Evolutionary conservation across 352 stramenopile species (phyloP).

Genomic region (Aphanomyces euteiches): DNA sequence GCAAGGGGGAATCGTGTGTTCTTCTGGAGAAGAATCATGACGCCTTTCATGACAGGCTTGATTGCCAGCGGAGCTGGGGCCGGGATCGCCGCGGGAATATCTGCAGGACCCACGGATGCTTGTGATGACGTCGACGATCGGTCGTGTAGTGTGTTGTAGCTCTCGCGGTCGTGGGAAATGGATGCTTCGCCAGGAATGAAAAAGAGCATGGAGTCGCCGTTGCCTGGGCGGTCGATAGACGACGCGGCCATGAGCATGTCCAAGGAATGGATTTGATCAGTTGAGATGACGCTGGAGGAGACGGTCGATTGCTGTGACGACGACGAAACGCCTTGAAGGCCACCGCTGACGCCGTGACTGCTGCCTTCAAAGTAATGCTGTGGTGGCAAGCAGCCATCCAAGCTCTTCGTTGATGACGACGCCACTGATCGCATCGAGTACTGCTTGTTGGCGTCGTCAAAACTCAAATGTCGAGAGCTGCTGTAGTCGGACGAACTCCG

Average conservation of each 20-base stretch:
- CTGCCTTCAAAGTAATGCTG: background rate
- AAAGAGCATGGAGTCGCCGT: background rate
- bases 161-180: background rate
- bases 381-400: background rate
- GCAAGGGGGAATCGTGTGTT: background rate
- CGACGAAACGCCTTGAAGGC: background rate
- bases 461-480: constrained; percentile 4
- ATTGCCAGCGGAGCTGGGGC: background rate
- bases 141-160: constrained; percentile 13
- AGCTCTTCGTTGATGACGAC: background rate
- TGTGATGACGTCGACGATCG: background rate
- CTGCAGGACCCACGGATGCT: no score
- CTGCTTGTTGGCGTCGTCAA: background rate
- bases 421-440: constrained; percentile 1
- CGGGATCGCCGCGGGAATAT: no score
- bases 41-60: background rate
- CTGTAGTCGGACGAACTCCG: constrained; percentile 24
- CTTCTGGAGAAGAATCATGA: constrained; percentile 9
- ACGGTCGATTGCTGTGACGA: no score
- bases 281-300: background rate
- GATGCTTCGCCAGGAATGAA: background rate
- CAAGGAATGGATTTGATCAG: background rate
- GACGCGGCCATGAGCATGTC: background rate
- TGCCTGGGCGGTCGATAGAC: no score
- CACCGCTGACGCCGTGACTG: background rate